phyloP scores from a whole-genome alignment of 371 early-diverging fungal genomes.

The Mortierella sp. region DNA sequence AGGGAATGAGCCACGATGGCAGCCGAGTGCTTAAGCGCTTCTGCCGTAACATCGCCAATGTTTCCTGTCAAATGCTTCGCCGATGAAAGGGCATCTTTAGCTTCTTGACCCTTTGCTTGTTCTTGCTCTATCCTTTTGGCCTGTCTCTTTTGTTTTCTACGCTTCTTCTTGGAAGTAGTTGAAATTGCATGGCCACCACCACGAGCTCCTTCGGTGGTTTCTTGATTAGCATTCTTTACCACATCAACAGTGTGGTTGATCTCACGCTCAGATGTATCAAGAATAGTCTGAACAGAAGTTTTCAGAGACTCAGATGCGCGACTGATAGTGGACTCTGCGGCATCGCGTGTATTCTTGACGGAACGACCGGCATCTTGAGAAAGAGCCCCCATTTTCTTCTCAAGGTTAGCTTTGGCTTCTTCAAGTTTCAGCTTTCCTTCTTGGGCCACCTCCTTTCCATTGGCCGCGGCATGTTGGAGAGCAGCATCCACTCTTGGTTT shows the following conservation, averaged over 20 bases:
- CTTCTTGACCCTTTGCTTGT: not conserved
- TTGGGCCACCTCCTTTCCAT: too few species aligned
- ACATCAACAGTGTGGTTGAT: not conserved
- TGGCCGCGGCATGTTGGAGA: too few species aligned
- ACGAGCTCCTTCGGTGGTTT: not conserved
- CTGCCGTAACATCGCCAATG: slow-evolving; percentile 8
- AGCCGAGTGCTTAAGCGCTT: slow-evolving; percentile 2
- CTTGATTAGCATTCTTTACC: not conserved
- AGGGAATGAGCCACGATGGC: slow-evolving; percentile 2
- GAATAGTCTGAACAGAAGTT: not conserved
- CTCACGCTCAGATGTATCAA: not conserved
- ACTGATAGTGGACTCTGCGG: too few species aligned
- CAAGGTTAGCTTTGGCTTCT: too few species aligned
- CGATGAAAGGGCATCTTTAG: slow-evolving; percentile 7
- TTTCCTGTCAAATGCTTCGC: slow-evolving; percentile 9
- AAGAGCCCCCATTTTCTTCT: too few species aligned
- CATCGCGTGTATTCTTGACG: too few species aligned
- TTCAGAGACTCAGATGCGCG: too few species aligned
- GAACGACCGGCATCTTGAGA: too few species aligned
- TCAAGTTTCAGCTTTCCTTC: too few species aligned
- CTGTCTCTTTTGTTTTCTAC: not conserved
- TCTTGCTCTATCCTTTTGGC: too few species aligned
- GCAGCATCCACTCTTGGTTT: too few species aligned
- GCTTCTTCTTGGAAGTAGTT: not conserved
- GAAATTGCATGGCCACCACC: not conserved